Conservation (phyloP, 108 stramenopile species). For the Bacterosira constricta region DNA sequence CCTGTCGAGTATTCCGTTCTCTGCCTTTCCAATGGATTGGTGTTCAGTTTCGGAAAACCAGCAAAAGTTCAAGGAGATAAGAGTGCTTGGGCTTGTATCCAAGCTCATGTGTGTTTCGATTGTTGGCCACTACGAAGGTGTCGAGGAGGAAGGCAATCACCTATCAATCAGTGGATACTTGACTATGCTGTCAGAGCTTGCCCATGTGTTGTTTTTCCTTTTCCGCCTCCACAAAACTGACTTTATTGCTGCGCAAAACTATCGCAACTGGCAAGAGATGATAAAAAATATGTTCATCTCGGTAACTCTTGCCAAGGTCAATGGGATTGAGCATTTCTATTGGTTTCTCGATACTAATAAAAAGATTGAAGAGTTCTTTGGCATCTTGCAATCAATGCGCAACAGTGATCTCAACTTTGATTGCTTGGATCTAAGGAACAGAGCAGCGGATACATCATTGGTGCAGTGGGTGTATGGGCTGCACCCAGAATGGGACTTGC, state of each 20-base stretch:
- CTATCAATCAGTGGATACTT: slow-evolving; percentile 14
- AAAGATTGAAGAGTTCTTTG: slow-evolving; percentile 7
- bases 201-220: neutral
- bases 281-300: slow-evolving; percentile 25
- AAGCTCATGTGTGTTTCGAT: slow-evolving; percentile 10
- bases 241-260: slow-evolving; percentile 17
- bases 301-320: slow-evolving; percentile 14
- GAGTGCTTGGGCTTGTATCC: slow-evolving; percentile 11
- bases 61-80: neutral
- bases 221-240: slow-evolving; percentile 6
- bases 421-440: neutral
- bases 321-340: slow-evolving; percentile 6
- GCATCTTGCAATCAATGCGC: neutral
- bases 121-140: slow-evolving; percentile 7
- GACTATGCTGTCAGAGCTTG: neutral
- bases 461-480: neutral
- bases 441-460: slow-evolving; percentile 1
- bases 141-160: slow-evolving; percentile 1
- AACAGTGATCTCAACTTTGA: slow-evolving; percentile 11
- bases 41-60: neutral
- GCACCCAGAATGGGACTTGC: slow-evolving; percentile 4
- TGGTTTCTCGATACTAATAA: slow-evolving; percentile 24
- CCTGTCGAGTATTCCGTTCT: neutral
- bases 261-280: no score
- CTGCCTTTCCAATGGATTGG: slow-evolving; percentile 4